Base-by-base conservation (phyloP, 129 eudicot genomes). In the Helianthus annuus region DNA sequence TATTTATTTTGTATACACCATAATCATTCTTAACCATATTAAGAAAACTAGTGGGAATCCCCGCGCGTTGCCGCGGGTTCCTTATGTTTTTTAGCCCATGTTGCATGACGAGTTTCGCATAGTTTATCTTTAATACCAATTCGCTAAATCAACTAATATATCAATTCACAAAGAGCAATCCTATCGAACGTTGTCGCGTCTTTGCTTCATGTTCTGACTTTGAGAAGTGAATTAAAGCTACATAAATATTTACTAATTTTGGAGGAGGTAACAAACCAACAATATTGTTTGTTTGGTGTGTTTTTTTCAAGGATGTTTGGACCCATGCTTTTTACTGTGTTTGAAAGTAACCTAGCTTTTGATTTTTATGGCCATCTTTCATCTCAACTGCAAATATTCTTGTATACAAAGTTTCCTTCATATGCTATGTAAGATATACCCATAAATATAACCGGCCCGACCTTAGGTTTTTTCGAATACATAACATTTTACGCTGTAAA, bases 331-430 rank as follows among this genome's bases (percentile, higher is more conserved):
- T 64, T 64, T 64, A 38, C 51, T 36, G 68, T 4, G 14, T 64
- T 39, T 39, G 40, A 39, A 64, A 64, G 68, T 39, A 64, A 64
- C 68, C 68, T 64, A n/a, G 29, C 40, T 39, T 64, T 39, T 64
- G 51, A 64, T 14, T 38, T 42, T 16, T 15, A 39, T 64, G 51
- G 68, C 32, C 22, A 64, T 16, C 51, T 64, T 38, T 29, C 29
- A 64, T 40, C 69, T 64, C 69, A 64, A 64, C 66, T n/a, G 34
- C 48, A 15, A 16, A 39, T 39, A 39, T 44, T 44, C 34, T 17
- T 66, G 38, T 0, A 44, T 34, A 65, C 53, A 65, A 15, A 16
- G 70, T 11, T 42, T 5, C 70, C 36, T 11, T 59, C 11, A 29
- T 55, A 10, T 55, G 14, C 45, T 55, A 22, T 55, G 12, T 9